Percentiles rank a stretch among this genome's conserved stretches.
phyloP scores from a whole-genome alignment of 108 stramenopile genomes.

The Skeletonema potamos region DNA sequence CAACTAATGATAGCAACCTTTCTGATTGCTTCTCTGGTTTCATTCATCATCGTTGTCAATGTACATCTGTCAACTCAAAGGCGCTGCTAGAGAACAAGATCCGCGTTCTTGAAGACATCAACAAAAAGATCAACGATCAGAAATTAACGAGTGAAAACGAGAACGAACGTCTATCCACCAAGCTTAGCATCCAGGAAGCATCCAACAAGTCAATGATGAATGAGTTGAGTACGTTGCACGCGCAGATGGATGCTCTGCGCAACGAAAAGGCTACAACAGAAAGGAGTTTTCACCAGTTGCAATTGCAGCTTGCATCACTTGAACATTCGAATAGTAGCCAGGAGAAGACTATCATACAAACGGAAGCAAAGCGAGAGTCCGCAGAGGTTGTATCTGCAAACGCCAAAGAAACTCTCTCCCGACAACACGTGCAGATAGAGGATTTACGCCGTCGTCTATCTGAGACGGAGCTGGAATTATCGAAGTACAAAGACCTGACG shows the following conservation, averaged over 20 bases:
- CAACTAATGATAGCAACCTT: no score
- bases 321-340: conserved; percentile 35
- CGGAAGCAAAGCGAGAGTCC: conserved; percentile 25
- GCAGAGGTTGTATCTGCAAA: conserved; percentile 40
- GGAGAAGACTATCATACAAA: conserved; percentile 28
- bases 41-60: no score
- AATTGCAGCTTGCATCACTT: conserved; percentile 35
- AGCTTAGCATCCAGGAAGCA: conserved; percentile 36
- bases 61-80: no score
- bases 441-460: conserved; percentile 30
- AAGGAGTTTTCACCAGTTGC: conserved; percentile 40
- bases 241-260: conserved; percentile 15
- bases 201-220: conserved; percentile 35
- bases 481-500: conserved; percentile 44
- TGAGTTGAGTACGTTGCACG: conserved; percentile 27
- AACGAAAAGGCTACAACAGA: conserved; percentile 37
- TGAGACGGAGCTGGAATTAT: conserved; percentile 32
- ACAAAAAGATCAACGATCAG: conserved; percentile 29
- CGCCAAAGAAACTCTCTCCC: conserved; percentile 35
- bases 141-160: conserved; percentile 26
- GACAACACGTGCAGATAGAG: conserved; percentile 41
- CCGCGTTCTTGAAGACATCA: conserved; percentile 30
- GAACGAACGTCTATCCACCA: conserved; percentile 30
- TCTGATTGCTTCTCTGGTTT: no score
- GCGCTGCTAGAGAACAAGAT: conserved; percentile 29